Conservation (phyloP, 1,284 basidiomycete species). For the Ganoderma sinense region DNA sequence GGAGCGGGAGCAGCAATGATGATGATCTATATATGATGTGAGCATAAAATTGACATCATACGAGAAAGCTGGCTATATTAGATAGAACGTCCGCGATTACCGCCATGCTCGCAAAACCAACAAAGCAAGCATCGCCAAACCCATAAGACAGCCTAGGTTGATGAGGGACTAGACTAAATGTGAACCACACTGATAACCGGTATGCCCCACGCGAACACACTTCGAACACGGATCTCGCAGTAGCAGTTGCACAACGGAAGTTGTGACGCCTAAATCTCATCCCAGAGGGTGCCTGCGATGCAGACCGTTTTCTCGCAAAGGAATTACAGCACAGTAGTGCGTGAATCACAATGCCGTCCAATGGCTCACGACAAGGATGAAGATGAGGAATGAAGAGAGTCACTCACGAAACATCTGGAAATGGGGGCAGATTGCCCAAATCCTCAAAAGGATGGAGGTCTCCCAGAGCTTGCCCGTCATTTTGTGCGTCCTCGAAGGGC, state of each 20-base stretch:
- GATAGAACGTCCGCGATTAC: too few species aligned
- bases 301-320: neutral
- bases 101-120: too few species aligned
- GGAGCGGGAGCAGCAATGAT: constrained; percentile 31
- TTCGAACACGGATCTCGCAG: neutral
- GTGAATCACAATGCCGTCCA: neutral
- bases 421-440: constrained; percentile 28
- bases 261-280: neutral
- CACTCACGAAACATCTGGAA: constrained; percentile 38
- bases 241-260: neutral
- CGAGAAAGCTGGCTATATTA: too few species aligned
- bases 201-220: neutral
- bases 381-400: neutral
- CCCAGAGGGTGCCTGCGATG: too few species aligned
- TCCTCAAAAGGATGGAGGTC: constrained; percentile 25
- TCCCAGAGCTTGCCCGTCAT: constrained; percentile 6
- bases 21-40: constrained; percentile 24
- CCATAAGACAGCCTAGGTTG: too few species aligned
- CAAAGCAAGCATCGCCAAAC: too few species aligned
- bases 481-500: constrained; percentile 6
- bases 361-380: neutral
- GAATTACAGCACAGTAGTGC: neutral
- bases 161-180: neutral
- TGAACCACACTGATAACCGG: neutral
- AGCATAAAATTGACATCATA: constrained; percentile 2